These are phyloP conservation scores for Aspergillus caelatus DNA, from an alignment of 2,329 filamentous ascomycete species.

Conservation along the genomic window DNA sequence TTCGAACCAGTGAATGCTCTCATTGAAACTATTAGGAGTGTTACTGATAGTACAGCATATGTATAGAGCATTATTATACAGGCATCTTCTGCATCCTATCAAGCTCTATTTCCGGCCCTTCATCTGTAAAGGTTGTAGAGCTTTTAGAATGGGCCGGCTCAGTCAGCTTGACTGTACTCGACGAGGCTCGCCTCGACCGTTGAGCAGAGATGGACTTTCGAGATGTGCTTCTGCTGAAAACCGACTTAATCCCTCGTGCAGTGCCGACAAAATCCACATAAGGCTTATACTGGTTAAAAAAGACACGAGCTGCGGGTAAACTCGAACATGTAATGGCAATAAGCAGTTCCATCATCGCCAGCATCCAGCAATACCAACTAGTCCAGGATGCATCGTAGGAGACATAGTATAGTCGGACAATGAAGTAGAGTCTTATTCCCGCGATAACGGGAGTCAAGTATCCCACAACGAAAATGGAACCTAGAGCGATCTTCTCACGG, in stretches of 20 bases:
- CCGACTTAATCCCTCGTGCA: neutral
- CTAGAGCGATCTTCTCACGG: constrained; percentile 10
- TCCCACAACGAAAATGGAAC: constrained; percentile 6
- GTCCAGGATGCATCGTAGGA: constrained; percentile 7
- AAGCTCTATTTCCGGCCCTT: neutral
- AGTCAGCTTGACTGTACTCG: neutral
- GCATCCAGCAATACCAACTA: constrained; percentile 14
- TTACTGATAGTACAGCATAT: too few species aligned
- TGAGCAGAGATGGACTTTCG: neutral
- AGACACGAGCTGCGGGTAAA: constrained; percentile 7
- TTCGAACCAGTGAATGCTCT: neutral
- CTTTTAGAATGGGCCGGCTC: neutral
- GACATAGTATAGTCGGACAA: constrained; percentile 6
- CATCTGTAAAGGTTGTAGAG: neutral
- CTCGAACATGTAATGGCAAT: constrained; percentile 8
- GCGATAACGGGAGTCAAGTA: constrained; percentile 10
- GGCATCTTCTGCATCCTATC: neutral
- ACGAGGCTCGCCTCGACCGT: neutral
- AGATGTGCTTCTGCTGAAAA: neutral
- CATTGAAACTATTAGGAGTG: fast-evolving
- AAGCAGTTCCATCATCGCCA: constrained; percentile 9
- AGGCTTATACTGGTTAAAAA: neutral
- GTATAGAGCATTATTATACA: neutral
- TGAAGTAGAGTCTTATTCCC: constrained; percentile 3
- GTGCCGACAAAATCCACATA: neutral